Evolutionary conservation across 2,329 filamentous ascomycete species (phyloP).

Genomic region (Aspergillus felis): DNA sequence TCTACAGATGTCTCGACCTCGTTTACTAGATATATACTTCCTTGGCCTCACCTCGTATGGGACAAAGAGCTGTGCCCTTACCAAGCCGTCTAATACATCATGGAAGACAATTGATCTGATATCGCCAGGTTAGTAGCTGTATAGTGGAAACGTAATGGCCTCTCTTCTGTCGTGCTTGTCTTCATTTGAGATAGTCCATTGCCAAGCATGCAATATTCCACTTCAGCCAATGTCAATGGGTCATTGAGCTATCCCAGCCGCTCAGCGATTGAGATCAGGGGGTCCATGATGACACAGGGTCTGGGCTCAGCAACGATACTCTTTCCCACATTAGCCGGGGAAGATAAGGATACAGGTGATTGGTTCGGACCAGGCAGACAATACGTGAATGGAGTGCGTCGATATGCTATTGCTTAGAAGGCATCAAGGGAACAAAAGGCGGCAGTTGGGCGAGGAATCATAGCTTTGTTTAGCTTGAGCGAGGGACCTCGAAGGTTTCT

Average conservation of each 20-base stretch:
- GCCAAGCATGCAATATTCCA: too few species aligned
- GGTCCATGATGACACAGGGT: neutral
- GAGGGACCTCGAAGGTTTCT: neutral
- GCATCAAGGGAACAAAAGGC: constrained; percentile 2
- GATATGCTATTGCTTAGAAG: too few species aligned
- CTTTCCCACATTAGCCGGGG: neutral
- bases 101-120: neutral
- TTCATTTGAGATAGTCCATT: neutral
- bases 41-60: neutral
- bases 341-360: neutral
- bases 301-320: neutral
- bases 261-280: neutral
- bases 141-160: neutral
- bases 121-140: neutral
- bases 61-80: neutral
- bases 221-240: neutral
- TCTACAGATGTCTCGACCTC: neutral
- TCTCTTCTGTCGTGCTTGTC: neutral
- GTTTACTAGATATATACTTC: neutral
- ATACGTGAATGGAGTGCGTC: neutral
- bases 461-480: neutral
- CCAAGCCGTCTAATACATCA: too few species aligned
- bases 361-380: neutral
- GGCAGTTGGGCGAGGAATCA: neutral
- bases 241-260: neutral